Evolutionary conservation across 169 alveolate species (phyloP).

Genomic region (Amoebophrya sp.): DNA sequence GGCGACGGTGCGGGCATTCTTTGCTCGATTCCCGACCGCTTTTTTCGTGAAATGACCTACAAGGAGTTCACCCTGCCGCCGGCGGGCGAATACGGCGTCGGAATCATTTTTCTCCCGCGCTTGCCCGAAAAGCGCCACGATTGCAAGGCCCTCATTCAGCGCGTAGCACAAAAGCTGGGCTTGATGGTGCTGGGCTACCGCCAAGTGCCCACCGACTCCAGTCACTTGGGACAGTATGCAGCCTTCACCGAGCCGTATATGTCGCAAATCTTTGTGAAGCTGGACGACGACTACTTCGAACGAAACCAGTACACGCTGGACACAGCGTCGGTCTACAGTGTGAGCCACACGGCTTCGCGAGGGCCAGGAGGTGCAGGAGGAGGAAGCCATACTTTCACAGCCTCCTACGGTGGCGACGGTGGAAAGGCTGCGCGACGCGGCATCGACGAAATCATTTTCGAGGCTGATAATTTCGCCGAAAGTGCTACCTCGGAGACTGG

Average conservation of each 20-base stretch:
- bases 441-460: too few relatives aligned
- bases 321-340: not conserved
- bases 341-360: too few relatives aligned
- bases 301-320: not conserved
- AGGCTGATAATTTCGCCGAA: too few relatives aligned
- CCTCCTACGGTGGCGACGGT: too few relatives aligned
- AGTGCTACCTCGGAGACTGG: too few relatives aligned
- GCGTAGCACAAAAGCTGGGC: not conserved
- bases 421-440: too few relatives aligned
- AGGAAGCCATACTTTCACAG: too few relatives aligned
- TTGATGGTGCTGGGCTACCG: not conserved
- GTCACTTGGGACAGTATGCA: not conserved
- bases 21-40: constrained; percentile 20
- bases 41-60: not conserved
- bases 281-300: constrained; percentile 24
- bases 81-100: not conserved
- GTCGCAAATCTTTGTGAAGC: not conserved
- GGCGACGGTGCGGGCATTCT: not conserved
- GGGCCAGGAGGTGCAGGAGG: too few relatives aligned
- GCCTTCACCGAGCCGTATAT: not conserved
- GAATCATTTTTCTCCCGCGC: not conserved
- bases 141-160: not conserved
- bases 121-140: not conserved
- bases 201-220: constrained; percentile 12
- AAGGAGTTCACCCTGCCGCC: not conserved